Conservation (phyloP, 192 early-diverging fungal genomes). For the Powellomyces hirtus region DNA sequence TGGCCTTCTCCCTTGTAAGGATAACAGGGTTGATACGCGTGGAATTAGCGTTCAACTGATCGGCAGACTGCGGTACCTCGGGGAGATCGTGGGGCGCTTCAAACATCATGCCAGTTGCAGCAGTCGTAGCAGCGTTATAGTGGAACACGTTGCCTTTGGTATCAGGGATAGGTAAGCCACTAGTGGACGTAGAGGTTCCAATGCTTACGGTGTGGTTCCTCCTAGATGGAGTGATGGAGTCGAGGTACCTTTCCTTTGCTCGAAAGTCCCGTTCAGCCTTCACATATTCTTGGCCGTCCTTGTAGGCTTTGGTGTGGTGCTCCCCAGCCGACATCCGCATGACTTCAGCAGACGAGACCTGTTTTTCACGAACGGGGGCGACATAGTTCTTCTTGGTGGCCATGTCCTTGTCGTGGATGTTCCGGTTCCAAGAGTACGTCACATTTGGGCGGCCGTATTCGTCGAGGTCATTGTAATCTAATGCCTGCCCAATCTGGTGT, state of each 20-base stretch:
- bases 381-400: background rate
- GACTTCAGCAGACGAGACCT: background rate
- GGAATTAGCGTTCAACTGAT: too few relatives aligned
- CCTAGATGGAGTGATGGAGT: too few relatives aligned
- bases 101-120: constrained; percentile 8
- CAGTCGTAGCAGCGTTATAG: background rate
- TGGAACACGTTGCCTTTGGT: background rate
- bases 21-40: too few relatives aligned
- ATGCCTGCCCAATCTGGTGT: background rate
- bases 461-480: constrained; percentile 12
- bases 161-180: constrained; percentile 6
- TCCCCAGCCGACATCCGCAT: background rate
- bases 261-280: constrained; percentile 15
- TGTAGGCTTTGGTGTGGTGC: constrained; percentile 4
- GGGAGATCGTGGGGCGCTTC: background rate
- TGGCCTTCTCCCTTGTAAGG: too few relatives aligned
- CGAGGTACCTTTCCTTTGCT: too few relatives aligned
- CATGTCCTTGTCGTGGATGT: constrained; percentile 4
- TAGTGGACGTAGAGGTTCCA: background rate
- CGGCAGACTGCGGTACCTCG: background rate
- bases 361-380: background rate
- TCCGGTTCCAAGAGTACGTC: too few relatives aligned
- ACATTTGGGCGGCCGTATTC: background rate
- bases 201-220: background rate
- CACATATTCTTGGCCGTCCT: constrained; percentile 17